Base-by-base conservation (phyloP, 164 flowering plant species). In the Vitis labrusca region DNA sequence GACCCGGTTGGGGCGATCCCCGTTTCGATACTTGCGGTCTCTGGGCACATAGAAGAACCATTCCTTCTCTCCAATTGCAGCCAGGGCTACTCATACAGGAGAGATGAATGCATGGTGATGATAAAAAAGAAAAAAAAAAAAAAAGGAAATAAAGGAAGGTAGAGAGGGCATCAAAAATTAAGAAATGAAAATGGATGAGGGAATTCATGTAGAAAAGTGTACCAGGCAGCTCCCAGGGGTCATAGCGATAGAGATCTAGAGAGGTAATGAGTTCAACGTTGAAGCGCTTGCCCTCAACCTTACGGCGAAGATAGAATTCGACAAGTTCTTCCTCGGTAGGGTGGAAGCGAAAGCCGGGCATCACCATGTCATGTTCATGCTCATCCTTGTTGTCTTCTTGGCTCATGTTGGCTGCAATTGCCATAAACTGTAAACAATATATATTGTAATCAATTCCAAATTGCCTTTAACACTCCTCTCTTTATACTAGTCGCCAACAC, bases 181-280 rank as follows among this genome's bases (percentile, higher is more conserved):
- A 17, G 58, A 19, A 65, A 47, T 59, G 13, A 67, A 10, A 50
- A 55, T 63, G 29, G 48, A 51, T 69, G 16, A 59, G 15, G 9
- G 12, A 17, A n/a, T 23, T 32, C 8, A 59, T 56, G 30, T 37
- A 54, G n/a, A n/a, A 58, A 12, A 19, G 4, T 56, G 64, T 77
- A 95, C 99, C 98, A 62, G 99, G 99, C 68, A 95, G 98, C 65
- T 95, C 99, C 99, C 99, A 95, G 23, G 99, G 99, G 84, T 95
- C 99, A 52, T 89, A 89, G 77, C 95, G 93, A 79, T 93, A 95
- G 67, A 95, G 97, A 78, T 95, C 98, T 48, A 95, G 87, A 63
- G 86, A 90, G 80, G 97, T 87, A 49, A 95, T 95, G 80, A 95
- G 97, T 32, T 95, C 98, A 7, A 93, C 97, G 65, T 88, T 90